Percentiles rank a stretch among this genome's conserved stretches.
phyloP scores from a whole-genome alignment of 176 grass and related monocot species.

The Dactylis glomerata region DNA sequence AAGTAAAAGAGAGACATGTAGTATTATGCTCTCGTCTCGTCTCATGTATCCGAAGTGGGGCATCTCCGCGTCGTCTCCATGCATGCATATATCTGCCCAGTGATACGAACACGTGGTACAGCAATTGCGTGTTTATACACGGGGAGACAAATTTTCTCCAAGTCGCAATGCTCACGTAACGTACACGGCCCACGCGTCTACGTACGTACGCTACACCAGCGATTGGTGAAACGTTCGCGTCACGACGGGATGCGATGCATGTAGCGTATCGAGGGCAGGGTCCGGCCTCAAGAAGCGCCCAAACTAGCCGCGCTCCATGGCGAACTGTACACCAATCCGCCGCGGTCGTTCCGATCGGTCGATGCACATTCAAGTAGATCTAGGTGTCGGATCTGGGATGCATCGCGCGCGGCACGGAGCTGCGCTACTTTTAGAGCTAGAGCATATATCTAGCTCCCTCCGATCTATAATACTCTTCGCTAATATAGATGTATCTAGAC shows the following conservation, averaged over 20 bases:
- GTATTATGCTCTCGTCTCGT: too few species aligned
- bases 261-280: background rate
- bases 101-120: background rate
- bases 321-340: background rate
- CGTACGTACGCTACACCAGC: background rate
- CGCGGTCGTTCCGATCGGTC: background rate
- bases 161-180: background rate
- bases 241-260: background rate
- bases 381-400: too few species aligned
- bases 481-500: too few species aligned
- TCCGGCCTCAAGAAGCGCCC: background rate
- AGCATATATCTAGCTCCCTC: too few species aligned
- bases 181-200: background rate
- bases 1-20: too few species aligned
- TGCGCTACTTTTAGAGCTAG: too few species aligned
- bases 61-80: background rate
- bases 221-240: constrained; percentile 34
- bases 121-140: background rate
- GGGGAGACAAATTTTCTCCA: background rate
- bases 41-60: too few species aligned
- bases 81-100: background rate
- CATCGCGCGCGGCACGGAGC: too few species aligned
- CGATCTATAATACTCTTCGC: too few species aligned
- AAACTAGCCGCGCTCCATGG: background rate
- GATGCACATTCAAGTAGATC: background rate